Percentiles rank a stretch among this genome's conserved stretches.
Conservation (phyloP, 257 asterid species). For the Gentiana macrophylla region DNA sequence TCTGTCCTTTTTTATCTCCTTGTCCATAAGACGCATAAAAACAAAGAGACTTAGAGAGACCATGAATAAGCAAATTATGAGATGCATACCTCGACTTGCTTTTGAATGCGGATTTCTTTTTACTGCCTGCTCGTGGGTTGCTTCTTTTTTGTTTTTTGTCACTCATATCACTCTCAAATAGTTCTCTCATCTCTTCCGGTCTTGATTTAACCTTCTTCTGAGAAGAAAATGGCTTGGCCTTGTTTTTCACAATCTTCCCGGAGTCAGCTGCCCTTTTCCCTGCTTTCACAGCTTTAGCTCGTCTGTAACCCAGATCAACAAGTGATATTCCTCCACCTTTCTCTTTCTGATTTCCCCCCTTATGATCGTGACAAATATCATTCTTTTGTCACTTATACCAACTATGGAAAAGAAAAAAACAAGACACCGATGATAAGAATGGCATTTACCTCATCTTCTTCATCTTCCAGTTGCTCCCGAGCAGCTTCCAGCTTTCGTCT, state of each 20-base stretch:
- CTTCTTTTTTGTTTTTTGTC: conserved; percentile 51
- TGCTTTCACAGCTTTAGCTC: conserved; percentile 96
- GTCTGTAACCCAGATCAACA: conserved; percentile 85
- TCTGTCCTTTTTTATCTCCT: too few species aligned
- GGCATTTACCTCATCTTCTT: conserved; percentile 31
- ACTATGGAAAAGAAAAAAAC: background rate
- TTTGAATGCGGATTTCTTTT: conserved; percentile 73
- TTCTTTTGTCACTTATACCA: background rate
- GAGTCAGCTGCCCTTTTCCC: conserved; percentile 75
- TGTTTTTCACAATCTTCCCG: conserved; percentile 59
- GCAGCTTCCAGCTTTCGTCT: conserved; percentile 95
- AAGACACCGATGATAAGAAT: conserved; percentile 5
- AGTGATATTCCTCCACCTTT: conserved; percentile 49
- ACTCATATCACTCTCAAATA: conserved; percentile 76
- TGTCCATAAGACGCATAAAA: too few species aligned
- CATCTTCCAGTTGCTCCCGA: conserved; percentile 82
- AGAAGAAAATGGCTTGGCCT: conserved; percentile 34
- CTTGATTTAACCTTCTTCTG: conserved; percentile 36
- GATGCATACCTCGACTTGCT: conserved; percentile 75
- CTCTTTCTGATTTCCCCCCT: conserved; percentile 35
- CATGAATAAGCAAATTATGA: background rate
- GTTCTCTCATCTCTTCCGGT: conserved; percentile 78
- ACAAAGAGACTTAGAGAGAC: too few species aligned
- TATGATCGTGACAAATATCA: conserved; percentile 35
- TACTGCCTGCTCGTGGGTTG: conserved; percentile 25